Base-by-base conservation (phyloP, 2,329 filamentous ascomycete species). In the Xylaria multiplex region DNA sequence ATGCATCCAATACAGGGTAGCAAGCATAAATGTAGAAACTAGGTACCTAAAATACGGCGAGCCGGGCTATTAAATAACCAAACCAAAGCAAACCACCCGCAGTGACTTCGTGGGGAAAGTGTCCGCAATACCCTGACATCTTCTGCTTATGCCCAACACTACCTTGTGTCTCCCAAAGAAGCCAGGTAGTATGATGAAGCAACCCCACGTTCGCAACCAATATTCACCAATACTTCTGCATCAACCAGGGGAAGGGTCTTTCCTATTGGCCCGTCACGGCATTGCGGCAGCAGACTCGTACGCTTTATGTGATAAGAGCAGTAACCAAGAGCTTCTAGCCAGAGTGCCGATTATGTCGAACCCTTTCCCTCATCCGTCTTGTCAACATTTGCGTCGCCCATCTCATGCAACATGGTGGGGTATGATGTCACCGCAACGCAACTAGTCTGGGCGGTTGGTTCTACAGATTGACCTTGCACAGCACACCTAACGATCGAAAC, bases 371-470 rank as follows among this genome's bases (percentile, higher is more conserved):
- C 37, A 46, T 19, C 30, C 53, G 54, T 48, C 48, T 46, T 32
- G 13, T 49, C 24, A 13, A 22, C 48, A 59, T 59, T 63, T 55
- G 56, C 27, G 1, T 27, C 56, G 48, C 48, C 35, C 19, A n/a
- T n/a, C 43, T 22, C 32, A 37, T 54, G 49, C 48, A 24, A 46
- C 6, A 45, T 60, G 37, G 64, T 53, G 49, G 64, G 43, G 49
- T 45, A 53, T 67, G 64, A 67, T 53, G 60, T 67, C 64, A 67
- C 30, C 30, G 30, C 19, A 32, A 54, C 32, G 27, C 27, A 27
- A 27, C 27, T 27, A 27, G 27, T 27, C 27, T 27, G 27, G 27
- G 27, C 27, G 27, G 27, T 5, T 27, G 27, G 27, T 27, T 27
- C 27, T 27, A 27, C 27, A 27, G 27, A 27, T 27, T 27, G 27